Conservation (phyloP, 2,329 filamentous ascomycete species). For the Dothistroma pini region DNA sequence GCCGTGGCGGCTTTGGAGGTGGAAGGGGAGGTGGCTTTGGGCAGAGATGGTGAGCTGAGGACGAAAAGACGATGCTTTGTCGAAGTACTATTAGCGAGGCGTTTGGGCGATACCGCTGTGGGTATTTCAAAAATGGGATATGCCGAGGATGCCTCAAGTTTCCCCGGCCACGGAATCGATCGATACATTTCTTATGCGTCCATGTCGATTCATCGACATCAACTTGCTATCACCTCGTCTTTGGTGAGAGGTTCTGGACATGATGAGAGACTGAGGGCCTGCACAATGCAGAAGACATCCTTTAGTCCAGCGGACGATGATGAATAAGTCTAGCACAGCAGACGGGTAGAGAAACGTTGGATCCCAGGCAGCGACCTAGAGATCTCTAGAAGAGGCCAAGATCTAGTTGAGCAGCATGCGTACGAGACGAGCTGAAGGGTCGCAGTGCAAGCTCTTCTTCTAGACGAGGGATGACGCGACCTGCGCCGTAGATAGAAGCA, state of each 20-base stretch:
- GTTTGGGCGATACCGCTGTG: not conserved
- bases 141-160: not conserved
- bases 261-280: no score
- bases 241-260: no score
- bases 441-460: no score
- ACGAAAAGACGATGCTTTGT: not conserved
- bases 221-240: no score
- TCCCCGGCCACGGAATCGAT: not conserved
- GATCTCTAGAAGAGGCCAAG: not conserved
- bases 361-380: not conserved
- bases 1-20: conserved; percentile 16
- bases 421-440: not conserved
- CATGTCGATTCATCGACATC: no score
- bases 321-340: not conserved
- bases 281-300: no score
- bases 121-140: not conserved
- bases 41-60: not conserved
- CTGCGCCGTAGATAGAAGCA: no score
- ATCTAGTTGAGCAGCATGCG: not conserved
- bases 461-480: no score
- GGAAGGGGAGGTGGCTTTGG: conserved; percentile 17
- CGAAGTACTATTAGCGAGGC: not conserved
- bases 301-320: no score
- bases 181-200: not conserved
- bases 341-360: not conserved